A percentile compares a stretch with the other conserved stretches of the same genome.
Evolutionary conservation across 75 land plant species (phyloP).

Genomic region (Pinus albicaulis): DNA sequence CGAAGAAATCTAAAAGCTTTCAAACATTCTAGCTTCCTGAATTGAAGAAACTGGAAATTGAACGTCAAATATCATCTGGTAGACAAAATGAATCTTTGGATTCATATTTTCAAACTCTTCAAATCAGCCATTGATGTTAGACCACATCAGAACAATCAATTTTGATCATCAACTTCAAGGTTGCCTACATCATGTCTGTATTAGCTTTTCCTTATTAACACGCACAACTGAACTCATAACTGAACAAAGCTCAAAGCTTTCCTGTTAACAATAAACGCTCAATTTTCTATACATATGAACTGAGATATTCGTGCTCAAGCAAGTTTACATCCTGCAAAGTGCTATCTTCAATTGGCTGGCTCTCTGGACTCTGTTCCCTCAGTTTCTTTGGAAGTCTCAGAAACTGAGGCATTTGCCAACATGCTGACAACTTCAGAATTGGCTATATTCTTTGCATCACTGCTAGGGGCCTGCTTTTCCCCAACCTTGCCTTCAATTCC

Average conservation of each 20-base stretch:
- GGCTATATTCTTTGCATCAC: neutral
- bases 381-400: conserved; percentile 3
- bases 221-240: neutral
- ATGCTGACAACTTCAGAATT: neutral
- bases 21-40: conserved; percentile 7
- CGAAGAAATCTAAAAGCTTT: neutral
- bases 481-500: neutral
- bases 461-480: neutral
- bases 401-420: neutral
- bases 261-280: neutral
- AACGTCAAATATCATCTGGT: neutral
- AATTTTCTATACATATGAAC: neutral
- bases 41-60: neutral
- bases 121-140: conserved; percentile 5
- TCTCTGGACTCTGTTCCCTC: neutral
- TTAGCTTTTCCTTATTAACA: too few relatives aligned
- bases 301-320: neutral
- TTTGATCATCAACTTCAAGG: too few relatives aligned
- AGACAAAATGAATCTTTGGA: neutral
- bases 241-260: neutral
- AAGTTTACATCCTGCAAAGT: neutral
- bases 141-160: neutral
- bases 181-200: neutral
- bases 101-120: neutral
- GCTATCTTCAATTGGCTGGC: neutral